Evolutionary conservation across 306 rosid species (phyloP), one percentile per base, ranked within the genome.

Genomic region (Canavalia gladiata): DNA sequence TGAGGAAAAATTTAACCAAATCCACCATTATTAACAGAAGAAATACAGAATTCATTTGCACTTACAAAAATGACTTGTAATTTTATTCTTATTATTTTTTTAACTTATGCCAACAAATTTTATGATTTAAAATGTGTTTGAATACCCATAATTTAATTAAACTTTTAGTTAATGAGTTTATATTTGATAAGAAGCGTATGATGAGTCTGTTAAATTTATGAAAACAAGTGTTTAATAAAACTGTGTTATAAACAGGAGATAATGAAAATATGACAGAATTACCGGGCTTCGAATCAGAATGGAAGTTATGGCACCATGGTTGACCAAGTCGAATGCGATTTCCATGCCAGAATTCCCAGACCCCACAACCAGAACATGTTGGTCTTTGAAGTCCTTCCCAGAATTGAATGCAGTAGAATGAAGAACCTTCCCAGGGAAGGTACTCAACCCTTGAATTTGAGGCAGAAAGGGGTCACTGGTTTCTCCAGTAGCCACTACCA

Each of bases 281-380:
- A 94, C 98, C 88, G 92, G 90, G 83, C 92, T 90, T 70, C 95
- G 86, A 59, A 87, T 79, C 6, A 90, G 6, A 5, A 94, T 72
- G 39, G 92, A 89, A 8, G 98, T 78, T 69, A 63, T 80, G 42
- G 92, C 97, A 68, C 90, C 88, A 10, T 90, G 81, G 65, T 91
- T 86, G 6, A 82, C 57, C 0, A 93, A 75, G 62, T 93, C 97
- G 0, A 86, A 46, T 0, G 96, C 88, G 6, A 93, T 93, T 51
- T 93, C 96, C 94, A 90, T 86, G 33, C 89, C 97, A 31, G 95
- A 93, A 86, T 91, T 92, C 3, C 97, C 97, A 41, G 92, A 81
- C 10, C 97, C 97, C 10, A 91, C 96, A 13, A 93, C 97, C 55
- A 93, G 84, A 84, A 91, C 96, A 33, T 73, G 82, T 51, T 87